Evolutionary conservation across 2,329 filamentous ascomycete genomes (phyloP), one percentile per base, ranked within the genome.

Genomic region (Cladosporium sp.): DNA sequence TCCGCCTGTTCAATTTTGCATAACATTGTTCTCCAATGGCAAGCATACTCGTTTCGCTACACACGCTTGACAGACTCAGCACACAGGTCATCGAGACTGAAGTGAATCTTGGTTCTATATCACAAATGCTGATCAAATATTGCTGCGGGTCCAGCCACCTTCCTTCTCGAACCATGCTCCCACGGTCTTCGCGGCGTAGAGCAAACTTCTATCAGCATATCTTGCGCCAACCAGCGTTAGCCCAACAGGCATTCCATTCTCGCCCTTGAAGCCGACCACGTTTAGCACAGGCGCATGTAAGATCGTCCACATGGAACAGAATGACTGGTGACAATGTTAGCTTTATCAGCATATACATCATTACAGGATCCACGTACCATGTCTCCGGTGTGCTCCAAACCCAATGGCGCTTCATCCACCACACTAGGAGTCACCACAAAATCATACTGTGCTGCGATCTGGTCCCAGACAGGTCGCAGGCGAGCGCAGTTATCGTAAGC

Each of bases 231-330:
- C 81, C 1, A 86, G 71, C 0, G 83, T 85, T 26, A 87, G 70
- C 0, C 88, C 88, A 37, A 90, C 80, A 0, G 88, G 88, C 80
- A 90, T 75, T 0, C 80, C 82, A 65, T 84, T 80, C 37, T 79
- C 78, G 0, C 88, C 87, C 44, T 79, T 75, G 69, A 90, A 89
- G 0, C 87, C 88, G 0, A 87, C 86, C 0, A 90, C 74, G 66
- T 90, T 89, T n/a, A 89, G 75, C 0, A 86, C 85, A 0, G 88
- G 88, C 0, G 81, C 84, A 67, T 90, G 88, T 18, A 90, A 75
- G 5, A 76, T 77, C 68, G 70, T 73, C 68, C 70, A 72, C 60
- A 70, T 67, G 5, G 68, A 66, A 67, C 75, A 75, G 65, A 75
- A 75, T 4, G 67, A 70, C 69, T 75, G 28, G 7, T 6, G 29